Percentiles rank a stretch among this genome's conserved stretches.
These are phyloP conservation scores for Cutaneotrichosporon dermatis DNA, from an alignment of 1,284 basidiomycete genomes.

Conservation along the genomic window DNA sequence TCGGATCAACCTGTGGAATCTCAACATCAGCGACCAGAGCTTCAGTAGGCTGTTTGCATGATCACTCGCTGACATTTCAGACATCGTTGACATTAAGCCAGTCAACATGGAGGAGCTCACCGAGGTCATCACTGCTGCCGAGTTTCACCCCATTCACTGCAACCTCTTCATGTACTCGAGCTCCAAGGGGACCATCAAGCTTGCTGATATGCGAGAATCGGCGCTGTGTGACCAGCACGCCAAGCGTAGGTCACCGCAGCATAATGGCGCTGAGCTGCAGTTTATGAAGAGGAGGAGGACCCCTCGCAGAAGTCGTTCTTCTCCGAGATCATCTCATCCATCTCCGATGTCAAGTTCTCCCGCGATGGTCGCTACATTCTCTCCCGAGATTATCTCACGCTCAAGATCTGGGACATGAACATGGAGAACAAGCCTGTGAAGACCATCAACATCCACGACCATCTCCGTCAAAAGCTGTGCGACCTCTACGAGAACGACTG, in stretches of 20 bases:
- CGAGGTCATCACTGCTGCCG: conserved; percentile 98
- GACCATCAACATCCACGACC: conserved; percentile 98
- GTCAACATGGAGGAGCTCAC: conserved; percentile 99
- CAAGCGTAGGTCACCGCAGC: conserved; percentile 65
- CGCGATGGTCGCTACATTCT: conserved; percentile 95
- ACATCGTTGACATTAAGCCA: conserved; percentile 99
- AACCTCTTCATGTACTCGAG: conserved; percentile 99
- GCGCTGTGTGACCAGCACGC: conserved; percentile 94
- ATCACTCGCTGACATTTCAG: conserved; percentile 50
- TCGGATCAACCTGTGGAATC: conserved; percentile 95
- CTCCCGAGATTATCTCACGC: conserved; percentile 91
- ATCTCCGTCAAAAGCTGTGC: conserved; percentile 93
- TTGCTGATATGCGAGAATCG: conserved; percentile 99
- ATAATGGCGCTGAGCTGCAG: conserved; percentile 50
- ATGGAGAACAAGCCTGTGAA: conserved; percentile 97
- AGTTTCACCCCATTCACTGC: conserved; percentile 97
- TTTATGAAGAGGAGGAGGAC: conserved; percentile 98
- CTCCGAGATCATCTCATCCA: conserved; percentile 98
- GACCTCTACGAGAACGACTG: conserved; percentile 99
- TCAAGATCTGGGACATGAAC: conserved; percentile 99
- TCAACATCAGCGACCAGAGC: conserved; percentile 97
- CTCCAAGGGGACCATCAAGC: conserved; percentile 99
- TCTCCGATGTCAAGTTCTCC: conserved; percentile 99
- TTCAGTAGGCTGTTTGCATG: conserved; percentile 69
- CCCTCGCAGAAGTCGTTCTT: conserved; percentile 97